Evolutionary conservation across 129 eudicot species (phyloP).

Genomic region (Artemisia tridentata): DNA sequence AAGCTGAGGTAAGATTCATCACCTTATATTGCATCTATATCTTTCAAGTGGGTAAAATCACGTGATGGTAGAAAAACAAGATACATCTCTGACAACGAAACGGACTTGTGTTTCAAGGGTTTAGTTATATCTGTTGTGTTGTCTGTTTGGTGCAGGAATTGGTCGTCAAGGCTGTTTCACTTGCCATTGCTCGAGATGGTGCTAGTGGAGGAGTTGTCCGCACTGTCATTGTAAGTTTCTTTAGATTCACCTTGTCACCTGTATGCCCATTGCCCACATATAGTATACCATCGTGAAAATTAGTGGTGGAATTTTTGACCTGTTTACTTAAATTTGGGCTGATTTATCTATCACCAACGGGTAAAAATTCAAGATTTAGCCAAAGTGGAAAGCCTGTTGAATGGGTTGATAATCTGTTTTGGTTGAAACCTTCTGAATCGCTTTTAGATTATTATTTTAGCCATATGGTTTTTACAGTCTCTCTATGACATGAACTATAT

Average conservation of each 20-base stretch:
- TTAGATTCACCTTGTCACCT: background rate
- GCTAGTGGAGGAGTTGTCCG: conserved; percentile 98
- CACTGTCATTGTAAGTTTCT: conserved; percentile 74
- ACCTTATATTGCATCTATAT: background rate
- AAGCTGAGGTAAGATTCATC: conserved; percentile 75
- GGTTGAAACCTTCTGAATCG: too few relatives aligned
- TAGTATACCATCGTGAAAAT: background rate
- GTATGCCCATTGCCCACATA: background rate
- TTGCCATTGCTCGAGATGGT: conserved; percentile 97
- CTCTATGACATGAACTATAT: too few relatives aligned
- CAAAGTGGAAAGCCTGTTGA: background rate
- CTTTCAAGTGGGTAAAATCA: too few relatives aligned
- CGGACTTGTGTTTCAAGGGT: background rate
- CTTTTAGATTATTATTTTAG: too few relatives aligned
- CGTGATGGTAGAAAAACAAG: too few relatives aligned
- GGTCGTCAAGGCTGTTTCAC: conserved; percentile 94
- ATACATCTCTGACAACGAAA: too few relatives aligned
- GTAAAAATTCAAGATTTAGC: background rate
- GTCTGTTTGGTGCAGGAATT: conserved; percentile 48
- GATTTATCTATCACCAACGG: background rate
- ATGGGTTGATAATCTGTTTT: too few relatives aligned
- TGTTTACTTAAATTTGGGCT: background rate
- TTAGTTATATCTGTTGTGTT: background rate
- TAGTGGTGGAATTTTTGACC: background rate
- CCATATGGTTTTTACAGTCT: too few relatives aligned